Percentiles rank a stretch among this genome's conserved stretches.
Evolutionary conservation across 2,329 filamentous ascomycete species (phyloP).

Genomic region (Chrysoporthe deuterocubensis): DNA sequence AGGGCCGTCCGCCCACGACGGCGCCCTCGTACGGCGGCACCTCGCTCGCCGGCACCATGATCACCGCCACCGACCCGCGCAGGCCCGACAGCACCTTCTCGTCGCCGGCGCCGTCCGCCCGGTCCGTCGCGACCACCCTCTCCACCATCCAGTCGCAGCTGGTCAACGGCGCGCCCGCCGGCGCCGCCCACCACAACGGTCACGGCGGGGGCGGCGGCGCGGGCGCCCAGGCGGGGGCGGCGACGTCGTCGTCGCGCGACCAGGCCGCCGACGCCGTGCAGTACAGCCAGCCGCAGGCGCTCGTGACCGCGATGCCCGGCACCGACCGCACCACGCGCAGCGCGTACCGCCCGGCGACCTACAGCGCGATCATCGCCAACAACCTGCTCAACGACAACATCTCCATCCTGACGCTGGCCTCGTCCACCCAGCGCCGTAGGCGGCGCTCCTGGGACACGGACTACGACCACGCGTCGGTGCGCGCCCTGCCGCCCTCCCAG

Average conservation of each 20-base stretch:
- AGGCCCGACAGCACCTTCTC: constrained; percentile 79
- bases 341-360: constrained; percentile 67
- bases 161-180: constrained; percentile 52
- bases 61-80: constrained; percentile 68
- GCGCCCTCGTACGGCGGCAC: constrained; percentile 74
- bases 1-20: constrained; percentile 62
- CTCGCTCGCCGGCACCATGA: constrained; percentile 73
- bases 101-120: constrained; percentile 79
- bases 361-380: constrained; percentile 78
- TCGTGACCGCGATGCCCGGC: constrained; percentile 72
- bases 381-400: constrained; percentile 84
- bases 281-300: constrained; percentile 67
- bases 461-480: constrained; percentile 66
- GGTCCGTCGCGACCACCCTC: constrained; percentile 80
- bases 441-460: constrained; percentile 84
- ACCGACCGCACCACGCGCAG: constrained; percentile 34
- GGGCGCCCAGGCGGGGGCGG: constrained; percentile 48
- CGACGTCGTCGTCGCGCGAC: constrained; percentile 42
- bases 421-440: constrained; percentile 77
- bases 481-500: constrained; percentile 80
- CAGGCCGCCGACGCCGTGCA: constrained; percentile 53
- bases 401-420: constrained; percentile 82
- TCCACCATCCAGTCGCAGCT: constrained; percentile 82
- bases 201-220: constrained; percentile 36
- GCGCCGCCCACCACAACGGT: constrained; percentile 40